A percentile compares a stretch with the other conserved stretches of the same genome.
These are phyloP conservation scores for Penicillium sp. DNA, from an alignment of 2,329 filamentous ascomycete genomes.

Conservation along the genomic window DNA sequence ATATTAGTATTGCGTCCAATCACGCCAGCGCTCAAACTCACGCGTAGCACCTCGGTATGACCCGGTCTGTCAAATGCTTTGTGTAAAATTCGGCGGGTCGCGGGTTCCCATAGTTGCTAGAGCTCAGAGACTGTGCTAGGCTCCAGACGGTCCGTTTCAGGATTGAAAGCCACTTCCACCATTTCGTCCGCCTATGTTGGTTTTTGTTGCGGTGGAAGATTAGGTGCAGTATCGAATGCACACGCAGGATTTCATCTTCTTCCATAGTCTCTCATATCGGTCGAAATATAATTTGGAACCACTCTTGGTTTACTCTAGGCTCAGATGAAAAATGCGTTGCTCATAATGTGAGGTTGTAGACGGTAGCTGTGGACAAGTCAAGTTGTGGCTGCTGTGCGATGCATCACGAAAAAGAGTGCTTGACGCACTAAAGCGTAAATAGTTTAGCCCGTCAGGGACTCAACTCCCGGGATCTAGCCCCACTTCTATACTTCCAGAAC, in stretches of 20 bases:
- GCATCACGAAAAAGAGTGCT: not conserved
- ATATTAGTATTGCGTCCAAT: not conserved
- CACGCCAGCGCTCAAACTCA: slow-evolving; percentile 29
- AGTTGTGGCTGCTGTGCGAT: not conserved
- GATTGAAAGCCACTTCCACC: slow-evolving; percentile 77
- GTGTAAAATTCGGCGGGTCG: slow-evolving; percentile 32
- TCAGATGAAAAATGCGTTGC: not conserved
- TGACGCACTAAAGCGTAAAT: not conserved
- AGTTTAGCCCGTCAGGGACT: not conserved
- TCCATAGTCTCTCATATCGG: slow-evolving; percentile 30
- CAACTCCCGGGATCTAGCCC: not conserved
- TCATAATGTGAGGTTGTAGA: not conserved
- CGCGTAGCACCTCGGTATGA: slow-evolving; percentile 50
- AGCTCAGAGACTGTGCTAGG: slow-evolving; percentile 55
- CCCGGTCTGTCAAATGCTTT: slow-evolving; percentile 35
- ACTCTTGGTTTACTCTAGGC: not conserved
- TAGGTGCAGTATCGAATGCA: slow-evolving; percentile 62
- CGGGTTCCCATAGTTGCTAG: slow-evolving; percentile 22
- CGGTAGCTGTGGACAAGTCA: not conserved
- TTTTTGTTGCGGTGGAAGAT: slow-evolving; percentile 87
- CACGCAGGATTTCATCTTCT: slow-evolving; percentile 31
- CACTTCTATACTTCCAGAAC: too few species aligned
- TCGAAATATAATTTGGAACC: not conserved
- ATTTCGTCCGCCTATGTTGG: slow-evolving; percentile 80
- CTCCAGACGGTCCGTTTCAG: slow-evolving; percentile 69